These are phyloP conservation scores for Claviceps arundinis DNA, from an alignment of 2,329 filamentous ascomycete genomes.

Conservation along the genomic window DNA sequence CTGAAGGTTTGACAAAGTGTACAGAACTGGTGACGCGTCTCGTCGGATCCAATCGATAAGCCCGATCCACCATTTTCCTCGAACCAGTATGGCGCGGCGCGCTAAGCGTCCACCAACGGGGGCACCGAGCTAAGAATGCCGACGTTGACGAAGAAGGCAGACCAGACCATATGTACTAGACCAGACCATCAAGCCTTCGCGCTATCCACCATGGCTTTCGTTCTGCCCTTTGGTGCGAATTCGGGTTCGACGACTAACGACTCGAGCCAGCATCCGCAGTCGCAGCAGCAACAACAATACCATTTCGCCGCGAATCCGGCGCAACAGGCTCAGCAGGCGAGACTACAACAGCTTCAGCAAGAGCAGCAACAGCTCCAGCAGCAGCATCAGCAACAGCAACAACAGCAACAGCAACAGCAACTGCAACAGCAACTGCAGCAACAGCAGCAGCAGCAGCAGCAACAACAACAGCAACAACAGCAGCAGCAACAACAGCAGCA, in stretches of 20 bases:
- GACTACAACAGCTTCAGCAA: background rate
- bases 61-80: background rate
- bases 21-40: no score
- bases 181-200: background rate
- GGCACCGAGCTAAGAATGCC: background rate
- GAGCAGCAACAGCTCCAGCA: constrained; percentile 6
- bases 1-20: no score
- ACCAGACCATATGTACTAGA: background rate
- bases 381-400: constrained; percentile 7
- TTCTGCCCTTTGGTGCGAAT: background rate
- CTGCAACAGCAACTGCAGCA: background rate
- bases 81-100: background rate
- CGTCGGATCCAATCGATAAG: background rate
- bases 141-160: background rate
- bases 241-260: constrained; percentile 1
- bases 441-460: constrained; percentile 2
- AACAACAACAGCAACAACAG: constrained; percentile 7
- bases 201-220: constrained; percentile 7
- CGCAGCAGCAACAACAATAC: background rate
- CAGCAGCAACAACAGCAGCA: constrained; percentile 6
- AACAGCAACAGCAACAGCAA: background rate
- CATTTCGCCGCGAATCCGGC: background rate
- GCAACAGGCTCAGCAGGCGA: background rate
- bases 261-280: constrained; percentile 4
- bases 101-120: background rate